Evolutionary conservation across 176 grass and related monocot species (phyloP).

Genomic region (Zea mays): DNA sequence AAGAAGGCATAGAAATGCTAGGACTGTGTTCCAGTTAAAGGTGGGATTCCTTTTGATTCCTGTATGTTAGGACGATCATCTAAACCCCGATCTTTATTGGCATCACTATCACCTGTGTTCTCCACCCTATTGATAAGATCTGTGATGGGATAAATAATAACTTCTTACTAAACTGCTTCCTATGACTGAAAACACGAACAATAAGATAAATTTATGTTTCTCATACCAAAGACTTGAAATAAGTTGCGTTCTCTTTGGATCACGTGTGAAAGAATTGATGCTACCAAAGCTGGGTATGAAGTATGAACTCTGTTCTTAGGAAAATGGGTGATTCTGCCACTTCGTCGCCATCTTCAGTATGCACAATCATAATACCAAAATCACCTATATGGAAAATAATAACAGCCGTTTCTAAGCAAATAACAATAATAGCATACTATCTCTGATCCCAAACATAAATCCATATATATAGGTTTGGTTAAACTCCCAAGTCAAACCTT

Average conservation of each 20-base stretch:
- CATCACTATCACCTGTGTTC: constrained; percentile 57
- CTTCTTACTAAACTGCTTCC: not conserved
- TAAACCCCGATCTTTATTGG: constrained; percentile 61
- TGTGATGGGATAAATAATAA: not conserved
- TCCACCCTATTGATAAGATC: constrained; percentile 61
- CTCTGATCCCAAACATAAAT: not conserved
- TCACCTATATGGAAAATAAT: constrained; percentile 50
- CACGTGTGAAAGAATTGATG: constrained; percentile 90
- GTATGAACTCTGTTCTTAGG: constrained; percentile 77
- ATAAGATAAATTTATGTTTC: constrained; percentile 19
- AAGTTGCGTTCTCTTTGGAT: constrained; percentile 64
- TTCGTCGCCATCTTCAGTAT: constrained; percentile 73
- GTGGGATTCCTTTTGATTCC: constrained; percentile 35
- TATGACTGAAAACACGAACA: constrained; percentile 5
- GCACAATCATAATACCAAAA: constrained; percentile 82
- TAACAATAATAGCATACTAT: not conserved
- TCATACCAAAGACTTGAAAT: constrained; percentile 67
- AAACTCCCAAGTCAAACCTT: not conserved
- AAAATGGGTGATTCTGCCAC: constrained; percentile 60
- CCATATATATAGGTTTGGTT: not conserved
- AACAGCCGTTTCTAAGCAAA: constrained; percentile 9
- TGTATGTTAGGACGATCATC: constrained; percentile 45
- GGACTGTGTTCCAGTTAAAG: constrained; percentile 38
- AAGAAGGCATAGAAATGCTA: constrained; percentile 16
- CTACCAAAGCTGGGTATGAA: constrained; percentile 95